Evolutionary conservation across 2,329 filamentous ascomycete species (phyloP), one percentile per base, ranked within the genome.

Genomic region (Aspergillus aculeatinus): DNA sequence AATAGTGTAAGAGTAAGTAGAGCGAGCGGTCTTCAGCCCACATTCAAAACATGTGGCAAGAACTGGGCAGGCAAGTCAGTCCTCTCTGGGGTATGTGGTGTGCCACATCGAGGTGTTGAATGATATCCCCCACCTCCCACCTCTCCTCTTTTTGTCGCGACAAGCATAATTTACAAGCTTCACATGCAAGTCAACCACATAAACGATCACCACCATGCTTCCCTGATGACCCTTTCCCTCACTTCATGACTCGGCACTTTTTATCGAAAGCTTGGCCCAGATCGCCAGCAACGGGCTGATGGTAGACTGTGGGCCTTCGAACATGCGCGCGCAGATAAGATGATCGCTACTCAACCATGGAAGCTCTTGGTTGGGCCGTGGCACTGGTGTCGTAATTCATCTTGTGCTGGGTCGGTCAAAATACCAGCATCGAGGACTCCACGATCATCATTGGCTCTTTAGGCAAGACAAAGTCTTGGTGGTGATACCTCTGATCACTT

Each of bases 341-440:
- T 29, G n/a, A 44, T 48, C 33, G 9, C 10, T 48, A 16, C 23
- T 48, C 27, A 50, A 29, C 59, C 59, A 55, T 50, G 55, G 55
- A 42, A 42, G 12, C 16, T 42, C 16, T 29, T 27, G 49, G 14
- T n/a, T 27, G 19, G 50, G 4, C 48, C 27, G 25, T 27, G 56
- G 25, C 51, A 60, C 53, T 62, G 53, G 60, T 62, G 58, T 62
- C 60, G 58, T 62, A 62, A 60, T 19, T 3, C 9, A 31, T 42
- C 27, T 33, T 23, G 47, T 29, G 25, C 51, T 47, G 51, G 39
- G 14, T 44, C 35, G 23, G 47, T 16, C 51, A 21, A 27, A 16
- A 27, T 48, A 4, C 42, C 33, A 25, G 25, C 23, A 16, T 47
- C 12, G 31, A 31, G 7, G 29, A 25, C 12, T 16, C n/a, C 25